Percentiles rank a stretch among this genome's conserved stretches.
Evolutionary conservation across 1,139 yeast genomes (phyloP).

Genomic region (Meyerozyma elateridarum): DNA sequence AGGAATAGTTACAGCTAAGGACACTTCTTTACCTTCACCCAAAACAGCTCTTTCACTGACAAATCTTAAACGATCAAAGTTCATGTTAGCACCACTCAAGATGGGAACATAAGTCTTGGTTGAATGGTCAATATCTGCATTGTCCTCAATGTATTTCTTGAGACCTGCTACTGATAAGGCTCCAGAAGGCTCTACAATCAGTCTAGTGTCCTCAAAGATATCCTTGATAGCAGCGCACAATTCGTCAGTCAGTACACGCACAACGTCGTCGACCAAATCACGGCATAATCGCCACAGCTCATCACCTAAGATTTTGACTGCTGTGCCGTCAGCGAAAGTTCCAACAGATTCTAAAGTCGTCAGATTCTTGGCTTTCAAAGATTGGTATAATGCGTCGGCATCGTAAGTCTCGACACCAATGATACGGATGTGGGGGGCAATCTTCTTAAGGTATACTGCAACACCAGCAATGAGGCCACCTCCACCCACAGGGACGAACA

Average conservation of each 20-base stretch:
- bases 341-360: slow-evolving; percentile 70
- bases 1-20: slow-evolving; percentile 84
- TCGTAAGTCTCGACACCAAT: slow-evolving; percentile 96
- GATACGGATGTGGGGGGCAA: slow-evolving; percentile 95
- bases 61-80: slow-evolving; percentile 90
- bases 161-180: slow-evolving; percentile 94
- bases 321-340: slow-evolving; percentile 99
- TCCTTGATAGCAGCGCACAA: slow-evolving; percentile 97
- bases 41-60: slow-evolving; percentile 97
- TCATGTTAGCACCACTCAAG: slow-evolving; percentile 96
- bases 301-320: slow-evolving; percentile 83
- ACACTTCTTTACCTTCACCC: slow-evolving; percentile 97
- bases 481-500: slow-evolving; percentile 93
- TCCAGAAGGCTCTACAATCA: slow-evolving; percentile 95
- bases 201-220: slow-evolving; percentile 90
- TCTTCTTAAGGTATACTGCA: slow-evolving; percentile 81
- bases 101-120: slow-evolving; percentile 75
- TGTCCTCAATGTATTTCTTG: slow-evolving; percentile 64
- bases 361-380: slow-evolving; percentile 54
- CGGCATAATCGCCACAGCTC: slow-evolving; percentile 84
- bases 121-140: slow-evolving; percentile 68
- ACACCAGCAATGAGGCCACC: slow-evolving; percentile 95
- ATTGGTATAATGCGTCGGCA: slow-evolving; percentile 83
- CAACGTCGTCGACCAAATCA: slow-evolving; percentile 81
- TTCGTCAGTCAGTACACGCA: slow-evolving; percentile 87